Evolutionary conservation across 495 filamentous ascomycete genomes (phyloP), one percentile per base, ranked within the genome.

Genomic region (Lophium mytilinum): DNA sequence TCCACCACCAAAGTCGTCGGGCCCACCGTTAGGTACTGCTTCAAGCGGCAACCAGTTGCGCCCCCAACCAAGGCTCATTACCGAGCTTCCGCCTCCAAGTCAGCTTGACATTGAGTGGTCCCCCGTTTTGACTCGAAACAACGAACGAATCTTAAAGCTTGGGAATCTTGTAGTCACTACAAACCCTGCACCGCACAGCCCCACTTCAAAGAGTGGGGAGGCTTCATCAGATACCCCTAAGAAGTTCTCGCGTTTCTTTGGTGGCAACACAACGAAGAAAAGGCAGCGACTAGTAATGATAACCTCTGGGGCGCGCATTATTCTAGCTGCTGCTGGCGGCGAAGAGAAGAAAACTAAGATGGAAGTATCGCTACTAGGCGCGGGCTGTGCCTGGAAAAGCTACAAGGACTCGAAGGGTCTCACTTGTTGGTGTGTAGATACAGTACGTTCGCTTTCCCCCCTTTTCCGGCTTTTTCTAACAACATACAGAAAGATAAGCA

Each of bases 21-120:
- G 8, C 77, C 77, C 14, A 68, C 72, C 53, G 67, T 3, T 6
- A 30, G 24, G 24, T 30, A 30, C 24, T 30, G 76, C 49, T 62
- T 33, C 72, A 69, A 58, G 76, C 72, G 55, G 62, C 51, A 50
- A 70, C 61, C 65, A 69, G 69, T 33, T 72, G 4, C 75, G 82
- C 42, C 78, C 81, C 21, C 84, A 89, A 18, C 84, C 90, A 10
- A 80, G 90, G 56, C 82, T 96, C 40, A 93, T 97, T 55, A 97
- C 94, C 1, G 94, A 99, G 68, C 77, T 99, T 24, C 90, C 94
- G 1, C 91, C 94, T 34, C 94, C 94, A 9, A 95, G 87, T 55
- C 94, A 99, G 69, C 77, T 99, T 14, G 94, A 99, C 70, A 95
- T 99, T 55, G 94, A 97, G 72, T 99, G 94, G 94, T 96, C 92